phyloP scores from a whole-genome alignment of 768 basidiomycete species.

The Lactifluus subvellereus region DNA sequence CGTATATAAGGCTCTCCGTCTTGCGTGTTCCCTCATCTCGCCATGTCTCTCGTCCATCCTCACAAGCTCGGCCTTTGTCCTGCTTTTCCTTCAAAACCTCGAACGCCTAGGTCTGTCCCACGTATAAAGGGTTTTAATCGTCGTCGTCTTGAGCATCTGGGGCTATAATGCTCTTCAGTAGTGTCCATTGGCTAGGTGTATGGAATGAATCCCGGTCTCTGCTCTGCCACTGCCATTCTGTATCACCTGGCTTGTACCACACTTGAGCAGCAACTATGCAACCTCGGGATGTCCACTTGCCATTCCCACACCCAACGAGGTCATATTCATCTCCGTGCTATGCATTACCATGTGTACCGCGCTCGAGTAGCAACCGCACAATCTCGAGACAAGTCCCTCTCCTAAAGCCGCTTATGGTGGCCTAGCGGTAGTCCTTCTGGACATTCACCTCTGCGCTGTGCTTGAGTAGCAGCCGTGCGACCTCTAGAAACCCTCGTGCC shows the following conservation, averaged over 20 bases:
- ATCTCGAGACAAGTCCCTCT: constrained; percentile 1
- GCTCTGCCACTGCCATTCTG: background rate
- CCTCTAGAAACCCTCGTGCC: background rate
- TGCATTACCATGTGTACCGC: constrained; percentile 4
- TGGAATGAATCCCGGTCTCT: background rate
- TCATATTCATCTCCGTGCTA: background rate
- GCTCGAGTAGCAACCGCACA: constrained; percentile 19
- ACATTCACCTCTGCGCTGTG: constrained; percentile 4
- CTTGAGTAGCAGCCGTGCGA: constrained; percentile 1
- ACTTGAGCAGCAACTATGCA: background rate
- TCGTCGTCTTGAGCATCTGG: too few species aligned
- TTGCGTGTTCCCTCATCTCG: background rate
- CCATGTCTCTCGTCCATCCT: too few species aligned
- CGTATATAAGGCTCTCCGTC: background rate
- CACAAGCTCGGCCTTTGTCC: too few species aligned
- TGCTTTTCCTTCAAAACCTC: too few species aligned
- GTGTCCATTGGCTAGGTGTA: too few species aligned
- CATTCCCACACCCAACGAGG: background rate
- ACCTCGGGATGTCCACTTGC: background rate
- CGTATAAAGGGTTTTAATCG: too few species aligned
- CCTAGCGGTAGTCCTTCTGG: background rate
- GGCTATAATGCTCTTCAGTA: too few species aligned
- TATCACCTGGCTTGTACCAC: background rate
- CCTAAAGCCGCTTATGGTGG: background rate
- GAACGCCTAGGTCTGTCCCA: too few species aligned